phyloP scores from a whole-genome alignment of 1,284 basidiomycete genomes.

The Sphagnurus paluster region DNA sequence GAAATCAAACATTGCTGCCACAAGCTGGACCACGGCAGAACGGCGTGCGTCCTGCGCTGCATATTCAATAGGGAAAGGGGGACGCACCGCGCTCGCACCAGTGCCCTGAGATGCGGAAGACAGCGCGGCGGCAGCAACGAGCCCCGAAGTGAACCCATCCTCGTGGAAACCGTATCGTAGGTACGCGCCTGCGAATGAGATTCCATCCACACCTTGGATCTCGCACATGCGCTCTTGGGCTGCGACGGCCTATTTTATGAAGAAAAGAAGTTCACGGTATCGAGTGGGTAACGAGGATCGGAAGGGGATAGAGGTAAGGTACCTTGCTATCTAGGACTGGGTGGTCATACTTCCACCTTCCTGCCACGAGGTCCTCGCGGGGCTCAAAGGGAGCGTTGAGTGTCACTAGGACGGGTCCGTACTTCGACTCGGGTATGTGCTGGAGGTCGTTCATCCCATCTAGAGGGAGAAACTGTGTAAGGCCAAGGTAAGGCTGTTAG shows the following conservation, averaged over 20 bases:
- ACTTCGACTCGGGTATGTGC: conserved; percentile 54
- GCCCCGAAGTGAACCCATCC: conserved; percentile 74
- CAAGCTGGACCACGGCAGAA: not conserved
- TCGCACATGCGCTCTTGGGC: conserved; percentile 53
- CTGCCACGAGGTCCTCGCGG: conserved; percentile 45
- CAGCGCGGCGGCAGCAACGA: conserved; percentile 38
- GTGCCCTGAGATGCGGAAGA: not conserved
- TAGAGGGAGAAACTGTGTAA: not conserved
- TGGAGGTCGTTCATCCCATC: conserved; percentile 79
- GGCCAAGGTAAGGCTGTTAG: not conserved
- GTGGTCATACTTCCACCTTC: conserved; percentile 63
- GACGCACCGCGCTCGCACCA: conserved; percentile 7
- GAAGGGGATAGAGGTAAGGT: conserved; percentile 25
- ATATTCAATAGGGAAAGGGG: conserved; percentile 15
- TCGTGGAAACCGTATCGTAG: conserved; percentile 81
- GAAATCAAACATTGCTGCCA: conserved; percentile 13
- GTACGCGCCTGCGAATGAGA: conserved; percentile 81
- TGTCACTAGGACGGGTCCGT: conserved; percentile 77
- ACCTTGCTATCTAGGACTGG: conserved; percentile 13
- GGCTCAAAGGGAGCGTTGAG: conserved; percentile 74
- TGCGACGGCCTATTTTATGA: conserved; percentile 51
- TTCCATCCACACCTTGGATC: conserved; percentile 67
- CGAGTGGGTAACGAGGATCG: conserved; percentile 58
- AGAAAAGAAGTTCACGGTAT: no score
- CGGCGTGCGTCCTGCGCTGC: conserved; percentile 9